A percentile compares a stretch with the other conserved stretches of the same genome.
Conservation (phyloP, 345 rosid species). For the Cardamine resedifolia region DNA sequence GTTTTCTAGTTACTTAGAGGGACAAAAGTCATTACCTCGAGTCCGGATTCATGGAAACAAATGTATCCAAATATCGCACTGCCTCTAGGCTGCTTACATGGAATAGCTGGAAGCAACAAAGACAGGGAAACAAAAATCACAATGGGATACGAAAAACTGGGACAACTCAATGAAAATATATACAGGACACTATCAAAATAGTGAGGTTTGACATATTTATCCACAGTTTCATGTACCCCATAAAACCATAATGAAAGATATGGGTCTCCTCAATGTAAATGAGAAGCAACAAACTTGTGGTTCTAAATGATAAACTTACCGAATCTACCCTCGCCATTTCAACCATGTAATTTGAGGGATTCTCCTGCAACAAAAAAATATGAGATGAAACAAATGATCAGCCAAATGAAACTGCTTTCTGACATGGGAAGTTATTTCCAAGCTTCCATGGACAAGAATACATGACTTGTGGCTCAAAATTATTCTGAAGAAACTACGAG, state of each 20-base stretch:
- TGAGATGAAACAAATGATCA: not conserved
- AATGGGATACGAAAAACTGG: not conserved
- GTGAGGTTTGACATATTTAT: not conserved
- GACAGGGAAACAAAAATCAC: conserved; percentile 29
- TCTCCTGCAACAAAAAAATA: conserved; percentile 57
- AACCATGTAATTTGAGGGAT: conserved; percentile 79
- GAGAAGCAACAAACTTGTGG: conserved; percentile 25
- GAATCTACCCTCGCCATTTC: conserved; percentile 93
- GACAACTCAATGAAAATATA: not conserved
- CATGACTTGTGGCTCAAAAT: not conserved
- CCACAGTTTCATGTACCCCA: not conserved
- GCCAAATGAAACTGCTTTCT: conserved; percentile 13
- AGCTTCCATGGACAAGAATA: conserved; percentile 13
- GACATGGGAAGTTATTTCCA: conserved; percentile 16
- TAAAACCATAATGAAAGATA: conserved; percentile 12
- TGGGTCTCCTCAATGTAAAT: not conserved
- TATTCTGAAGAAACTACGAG: not conserved
- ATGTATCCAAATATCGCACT: conserved; percentile 70
- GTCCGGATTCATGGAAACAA: conserved; percentile 84
- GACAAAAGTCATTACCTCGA: conserved; percentile 52
- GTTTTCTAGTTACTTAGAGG: conserved; percentile 3
- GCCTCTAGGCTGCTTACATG: conserved; percentile 80
- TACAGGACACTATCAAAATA: conserved; percentile 1
- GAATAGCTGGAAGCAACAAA: conserved; percentile 55
- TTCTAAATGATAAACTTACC: conserved; percentile 48